Conservation (phyloP, 179 eudicot genomes). For the Camellia oleifera region DNA sequence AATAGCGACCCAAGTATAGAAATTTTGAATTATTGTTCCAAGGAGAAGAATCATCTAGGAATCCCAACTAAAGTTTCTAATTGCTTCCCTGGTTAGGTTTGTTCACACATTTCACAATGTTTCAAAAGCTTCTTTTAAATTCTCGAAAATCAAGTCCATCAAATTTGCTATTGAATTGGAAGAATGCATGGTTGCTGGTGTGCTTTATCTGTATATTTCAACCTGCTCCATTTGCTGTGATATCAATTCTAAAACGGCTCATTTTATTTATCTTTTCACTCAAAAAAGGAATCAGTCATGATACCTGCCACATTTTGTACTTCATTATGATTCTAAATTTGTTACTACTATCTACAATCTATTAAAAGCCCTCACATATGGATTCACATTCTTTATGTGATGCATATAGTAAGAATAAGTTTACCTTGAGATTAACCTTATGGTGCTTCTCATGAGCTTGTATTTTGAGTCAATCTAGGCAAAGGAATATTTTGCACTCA, state of each 20-base stretch:
- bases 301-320: too few relatives aligned
- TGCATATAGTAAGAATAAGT: background rate
- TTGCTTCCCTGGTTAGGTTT: background rate
- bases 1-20: background rate
- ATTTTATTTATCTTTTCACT: too few relatives aligned
- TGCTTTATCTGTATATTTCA: too few relatives aligned
- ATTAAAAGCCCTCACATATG: background rate
- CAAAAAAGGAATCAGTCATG: too few relatives aligned
- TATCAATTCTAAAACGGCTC: too few relatives aligned
- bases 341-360: background rate
- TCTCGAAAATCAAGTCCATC: background rate
- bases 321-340: too few relatives aligned
- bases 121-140: constrained; percentile 5
- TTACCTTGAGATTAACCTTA: background rate
- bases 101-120: background rate
- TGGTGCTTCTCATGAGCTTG: background rate
- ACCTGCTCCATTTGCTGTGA: too few relatives aligned
- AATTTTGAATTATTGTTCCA: background rate
- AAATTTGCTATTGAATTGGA: background rate
- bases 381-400: background rate
- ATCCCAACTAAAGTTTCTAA: background rate
- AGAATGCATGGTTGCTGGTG: background rate
- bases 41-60: background rate
- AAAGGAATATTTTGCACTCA: background rate
- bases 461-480: background rate